Conservation (phyloP, 78 protist species). For the Dictyostelium citrinum region DNA sequence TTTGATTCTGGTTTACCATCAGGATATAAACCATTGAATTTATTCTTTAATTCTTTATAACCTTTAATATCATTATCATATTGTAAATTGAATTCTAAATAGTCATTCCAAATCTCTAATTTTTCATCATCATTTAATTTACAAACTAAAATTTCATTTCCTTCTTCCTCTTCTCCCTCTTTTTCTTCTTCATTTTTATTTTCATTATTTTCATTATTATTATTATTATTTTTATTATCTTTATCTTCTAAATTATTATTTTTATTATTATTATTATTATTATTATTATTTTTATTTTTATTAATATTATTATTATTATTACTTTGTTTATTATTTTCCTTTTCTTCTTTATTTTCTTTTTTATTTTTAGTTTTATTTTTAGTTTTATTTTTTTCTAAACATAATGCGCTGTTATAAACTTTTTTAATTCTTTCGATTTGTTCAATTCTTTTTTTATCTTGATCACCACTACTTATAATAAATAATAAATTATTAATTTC, state of each 20-base stretch:
- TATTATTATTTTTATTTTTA: background rate
- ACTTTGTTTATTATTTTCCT: no score
- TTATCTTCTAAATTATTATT: no score
- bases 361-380: no score
- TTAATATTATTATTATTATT: no score
- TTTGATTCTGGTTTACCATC: slow-evolving; percentile 13
- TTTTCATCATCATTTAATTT: background rate
- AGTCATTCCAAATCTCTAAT: background rate
- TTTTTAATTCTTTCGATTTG: background rate
- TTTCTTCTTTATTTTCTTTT: background rate
- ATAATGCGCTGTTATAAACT: background rate
- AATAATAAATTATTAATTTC: background rate
- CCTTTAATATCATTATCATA: background rate
- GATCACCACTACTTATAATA: background rate
- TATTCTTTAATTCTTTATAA: background rate
- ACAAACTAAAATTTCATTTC: background rate
- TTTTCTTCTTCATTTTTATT: background rate
- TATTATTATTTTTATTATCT: background rate
- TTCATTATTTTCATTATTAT: background rate
- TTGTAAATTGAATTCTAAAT: background rate
- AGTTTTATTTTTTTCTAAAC: background rate
- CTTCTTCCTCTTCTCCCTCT: no score
- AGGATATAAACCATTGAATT: background rate
- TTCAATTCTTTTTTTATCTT: background rate
- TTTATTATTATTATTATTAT: background rate